Evolutionary conservation across 305 asterid species (phyloP), one percentile per base, ranked within the genome.

Genomic region (Fraxinus velutina): DNA sequence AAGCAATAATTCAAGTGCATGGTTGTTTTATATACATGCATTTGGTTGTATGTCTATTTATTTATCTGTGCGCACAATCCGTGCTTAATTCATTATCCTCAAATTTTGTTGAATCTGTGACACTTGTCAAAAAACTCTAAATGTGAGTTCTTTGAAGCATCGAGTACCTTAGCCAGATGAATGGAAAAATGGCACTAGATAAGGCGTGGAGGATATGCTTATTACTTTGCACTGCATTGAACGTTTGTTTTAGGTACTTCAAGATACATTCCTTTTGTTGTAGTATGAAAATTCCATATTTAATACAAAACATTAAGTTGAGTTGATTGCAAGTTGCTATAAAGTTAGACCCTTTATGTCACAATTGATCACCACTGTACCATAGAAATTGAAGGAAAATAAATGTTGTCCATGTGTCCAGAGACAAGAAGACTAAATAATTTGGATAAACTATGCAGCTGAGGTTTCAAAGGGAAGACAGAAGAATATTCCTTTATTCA

Each of bases 401-500:
- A 76, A 22, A 72, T 42, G 17, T 37, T 55, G 37, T 37, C 50
- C 37, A 34, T 3, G 76, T 68, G 27, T 82, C 22, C 73, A 15
- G 36, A 22, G 80, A 80, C 33, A 71, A 42, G 17, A 78, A 32
- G 75, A 5, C 50, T 66, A 34, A 57, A 24, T 78, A 34, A 27
- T 71, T 71, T 22, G 15, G 73, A 50, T 19, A 42, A 42, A 42
- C 52, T 42, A 42, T 42, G 52, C 13, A 42, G n/a, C 55, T 44
- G 55, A 44, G 55, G 55, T 12, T 44, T 44, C 55, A 44, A 73
- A 42, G 60, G 34, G 8, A 29, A 81, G 77, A 75, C 74, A 27
- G 37, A 7, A 75, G 82, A 64, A 47, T 22, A 77, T 47, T n/a
- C 36, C 60, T n/a, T 34, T 66, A 34, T 64, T 85, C 72, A 80